Evolutionary conservation across 495 filamentous ascomycete genomes (phyloP).

Genomic region (Tuber calosporum): DNA sequence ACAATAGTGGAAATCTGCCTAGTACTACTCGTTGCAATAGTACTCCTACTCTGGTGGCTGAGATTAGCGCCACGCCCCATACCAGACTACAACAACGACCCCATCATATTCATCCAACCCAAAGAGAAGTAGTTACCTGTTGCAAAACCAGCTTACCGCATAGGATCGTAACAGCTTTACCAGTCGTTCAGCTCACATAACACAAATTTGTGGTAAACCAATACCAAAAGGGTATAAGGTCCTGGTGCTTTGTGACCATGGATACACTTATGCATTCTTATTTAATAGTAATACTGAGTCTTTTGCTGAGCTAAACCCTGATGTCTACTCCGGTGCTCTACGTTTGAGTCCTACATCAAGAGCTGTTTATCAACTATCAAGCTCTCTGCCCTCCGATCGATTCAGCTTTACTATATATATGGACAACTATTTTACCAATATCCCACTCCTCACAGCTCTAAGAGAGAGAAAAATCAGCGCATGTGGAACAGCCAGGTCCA

Average conservation of each 20-base stretch:
- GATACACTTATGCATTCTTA: background rate
- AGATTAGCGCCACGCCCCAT: no score
- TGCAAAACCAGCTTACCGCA: no score
- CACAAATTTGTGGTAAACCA: conserved; percentile 12
- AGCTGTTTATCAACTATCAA: conserved; percentile 8
- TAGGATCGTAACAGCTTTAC: no score
- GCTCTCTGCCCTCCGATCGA: background rate
- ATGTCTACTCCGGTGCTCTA: background rate
- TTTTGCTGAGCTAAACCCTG: background rate
- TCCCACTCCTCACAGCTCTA: background rate
- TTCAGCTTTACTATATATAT: background rate
- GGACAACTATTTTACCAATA: background rate
- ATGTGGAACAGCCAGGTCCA: conserved; percentile 4
- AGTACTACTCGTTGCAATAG: no score
- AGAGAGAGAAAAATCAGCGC: background rate
- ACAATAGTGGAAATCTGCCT: no score
- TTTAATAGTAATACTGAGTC: background rate
- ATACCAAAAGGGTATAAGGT: conserved; percentile 13
- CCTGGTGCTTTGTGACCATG: conserved; percentile 2
- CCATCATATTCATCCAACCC: no score
- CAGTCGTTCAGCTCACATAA: conserved; percentile 8
- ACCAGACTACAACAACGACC: no score
- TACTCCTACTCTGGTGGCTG: no score
- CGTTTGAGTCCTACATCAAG: background rate
- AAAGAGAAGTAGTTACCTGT: no score